These are phyloP conservation scores for Curvularia sp. DNA, from an alignment of 2,329 filamentous ascomycete genomes.

Conservation along the genomic window DNA sequence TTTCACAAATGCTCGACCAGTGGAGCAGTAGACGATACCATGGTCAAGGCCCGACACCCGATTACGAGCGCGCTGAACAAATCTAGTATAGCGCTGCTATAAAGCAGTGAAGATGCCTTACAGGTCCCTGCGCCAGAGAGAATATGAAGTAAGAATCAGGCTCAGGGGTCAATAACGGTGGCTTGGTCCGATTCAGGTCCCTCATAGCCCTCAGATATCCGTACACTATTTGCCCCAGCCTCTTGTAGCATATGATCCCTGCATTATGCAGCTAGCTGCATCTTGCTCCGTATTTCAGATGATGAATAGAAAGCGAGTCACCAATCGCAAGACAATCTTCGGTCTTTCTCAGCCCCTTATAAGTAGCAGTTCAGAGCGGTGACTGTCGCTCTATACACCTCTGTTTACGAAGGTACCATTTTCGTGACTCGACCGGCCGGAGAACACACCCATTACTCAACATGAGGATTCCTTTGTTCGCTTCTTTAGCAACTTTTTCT, in stretches of 20 bases:
- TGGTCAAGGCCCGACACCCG: no score
- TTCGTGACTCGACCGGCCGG: neutral
- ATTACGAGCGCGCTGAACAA: no score
- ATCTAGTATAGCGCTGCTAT: no score
- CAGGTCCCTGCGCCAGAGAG: no score
- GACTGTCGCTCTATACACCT: conserved; percentile 25
- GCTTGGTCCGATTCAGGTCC: no score
- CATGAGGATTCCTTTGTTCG: conserved; percentile 16
- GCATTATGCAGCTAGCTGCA: neutral
- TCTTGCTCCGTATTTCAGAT: neutral
- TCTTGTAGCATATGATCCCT: neutral
- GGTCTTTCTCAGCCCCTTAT: neutral
- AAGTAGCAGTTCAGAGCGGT: neutral
- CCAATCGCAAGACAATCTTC: neutral
- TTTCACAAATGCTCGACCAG: no score
- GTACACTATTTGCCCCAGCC: neutral
- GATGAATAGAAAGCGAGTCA: neutral
- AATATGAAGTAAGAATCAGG: no score
- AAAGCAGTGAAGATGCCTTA: no score
- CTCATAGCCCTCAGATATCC: neutral
- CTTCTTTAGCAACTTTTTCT: conserved; percentile 14
- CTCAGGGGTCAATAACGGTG: no score
- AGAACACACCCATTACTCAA: neutral
- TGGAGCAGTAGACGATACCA: no score
- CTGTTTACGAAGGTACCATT: conserved; percentile 6